phyloP scores from a whole-genome alignment of 805 yeast genomes.

The Ogataea ganodermae region DNA sequence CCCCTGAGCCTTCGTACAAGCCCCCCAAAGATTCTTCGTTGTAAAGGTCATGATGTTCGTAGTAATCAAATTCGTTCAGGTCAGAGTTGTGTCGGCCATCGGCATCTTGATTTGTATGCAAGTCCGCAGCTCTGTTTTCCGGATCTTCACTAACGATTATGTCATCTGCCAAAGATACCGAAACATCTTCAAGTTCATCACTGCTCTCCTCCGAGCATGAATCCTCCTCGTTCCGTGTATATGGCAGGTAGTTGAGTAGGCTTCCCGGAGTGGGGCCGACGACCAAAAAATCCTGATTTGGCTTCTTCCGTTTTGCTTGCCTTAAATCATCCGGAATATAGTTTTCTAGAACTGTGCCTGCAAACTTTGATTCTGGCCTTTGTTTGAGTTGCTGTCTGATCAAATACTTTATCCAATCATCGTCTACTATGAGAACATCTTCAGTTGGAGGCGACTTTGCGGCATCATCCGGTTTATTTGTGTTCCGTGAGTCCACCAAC shows the following conservation, averaged over 20 bases:
- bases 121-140: not conserved
- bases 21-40: conserved; percentile 2
- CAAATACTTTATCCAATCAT: conserved; percentile 37
- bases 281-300: conserved; percentile 33
- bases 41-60: conserved; percentile 7
- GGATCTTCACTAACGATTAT: not conserved
- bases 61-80: conserved; percentile 4
- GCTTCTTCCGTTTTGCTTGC: conserved; percentile 21
- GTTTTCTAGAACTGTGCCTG: conserved; percentile 31
- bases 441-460: not conserved
- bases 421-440: conserved; percentile 26
- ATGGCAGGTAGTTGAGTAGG: conserved; percentile 34
- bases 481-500: not conserved
- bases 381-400: conserved; percentile 32
- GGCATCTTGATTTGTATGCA: conserved; percentile 1
- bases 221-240: conserved; percentile 32
- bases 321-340: conserved; percentile 31
- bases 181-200: not conserved
- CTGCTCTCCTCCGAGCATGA: conserved; percentile 1
- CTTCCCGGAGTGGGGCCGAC: conserved; percentile 39
- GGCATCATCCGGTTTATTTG: conserved; percentile 3
- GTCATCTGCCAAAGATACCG: not conserved
- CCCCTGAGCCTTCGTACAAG: not conserved
- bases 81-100: conserved; percentile 4
- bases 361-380: conserved; percentile 28